Evolutionary conservation across 2,329 filamentous ascomycete genomes (phyloP).

Genomic region (Arthrobotrys sphaeroides): DNA sequence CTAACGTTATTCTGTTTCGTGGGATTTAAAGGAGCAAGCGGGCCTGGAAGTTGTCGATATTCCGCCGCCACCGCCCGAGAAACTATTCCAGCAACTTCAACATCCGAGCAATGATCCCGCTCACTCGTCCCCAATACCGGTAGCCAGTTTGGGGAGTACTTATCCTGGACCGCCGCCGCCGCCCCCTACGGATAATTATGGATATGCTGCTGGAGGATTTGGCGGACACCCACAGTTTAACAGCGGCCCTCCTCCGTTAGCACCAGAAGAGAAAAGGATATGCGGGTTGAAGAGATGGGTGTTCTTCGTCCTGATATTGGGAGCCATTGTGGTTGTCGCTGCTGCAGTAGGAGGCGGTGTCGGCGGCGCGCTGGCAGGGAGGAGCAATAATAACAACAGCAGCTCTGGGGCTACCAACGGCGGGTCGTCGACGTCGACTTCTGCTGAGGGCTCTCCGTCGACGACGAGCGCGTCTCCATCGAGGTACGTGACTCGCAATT

Average conservation of each 20-base stretch:
- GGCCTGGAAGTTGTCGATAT: slow-evolving; percentile 38
- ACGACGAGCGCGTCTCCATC: neutral
- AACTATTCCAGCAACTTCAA: slow-evolving; percentile 24
- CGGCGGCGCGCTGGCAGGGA: slow-evolving; percentile 27
- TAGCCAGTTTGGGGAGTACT: neutral
- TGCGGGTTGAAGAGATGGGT: slow-evolving; percentile 47
- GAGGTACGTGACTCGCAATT: slow-evolving; percentile 8
- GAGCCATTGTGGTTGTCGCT: slow-evolving; percentile 17
- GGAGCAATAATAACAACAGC: slow-evolving; percentile 11
- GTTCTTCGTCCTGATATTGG: slow-evolving; percentile 32
- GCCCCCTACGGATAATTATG: slow-evolving; percentile 17
- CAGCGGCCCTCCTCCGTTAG: neutral
- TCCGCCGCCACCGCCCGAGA: slow-evolving; percentile 21
- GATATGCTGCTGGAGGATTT: neutral
- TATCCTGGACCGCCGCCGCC: slow-evolving; percentile 24
- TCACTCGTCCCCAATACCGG: slow-evolving; percentile 35
- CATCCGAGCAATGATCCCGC: slow-evolving; percentile 21
- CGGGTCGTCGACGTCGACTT: neutral
- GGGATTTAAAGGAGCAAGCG: slow-evolving; percentile 34
- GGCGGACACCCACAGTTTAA: slow-evolving; percentile 38
- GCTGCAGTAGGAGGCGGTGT: slow-evolving; percentile 43
- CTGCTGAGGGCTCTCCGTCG: neutral
- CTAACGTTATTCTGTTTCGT: neutral
- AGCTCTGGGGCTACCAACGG: neutral
- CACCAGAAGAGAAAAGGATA: slow-evolving; percentile 17